phyloP scores from a whole-genome alignment of 73 alveolate genomes.

The Paramecium biaurelia region DNA sequence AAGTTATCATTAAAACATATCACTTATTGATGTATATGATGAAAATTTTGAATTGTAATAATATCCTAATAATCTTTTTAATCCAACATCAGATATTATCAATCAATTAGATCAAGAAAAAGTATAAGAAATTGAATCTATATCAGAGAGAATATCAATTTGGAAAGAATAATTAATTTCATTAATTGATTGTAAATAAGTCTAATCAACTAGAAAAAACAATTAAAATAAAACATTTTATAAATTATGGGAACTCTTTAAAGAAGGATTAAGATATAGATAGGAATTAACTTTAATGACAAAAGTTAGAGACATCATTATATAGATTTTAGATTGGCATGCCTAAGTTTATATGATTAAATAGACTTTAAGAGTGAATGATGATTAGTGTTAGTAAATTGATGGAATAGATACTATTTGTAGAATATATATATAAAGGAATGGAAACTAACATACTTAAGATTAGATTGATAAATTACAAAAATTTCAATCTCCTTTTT shows the following conservation, averaged over 20 bases:
- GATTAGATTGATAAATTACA: not conserved
- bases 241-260: constrained; percentile 28
- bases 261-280: constrained; percentile 29
- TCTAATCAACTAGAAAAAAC: not conserved
- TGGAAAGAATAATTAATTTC: not conserved
- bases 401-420: constrained; percentile 4
- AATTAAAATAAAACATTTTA: constrained; percentile 26
- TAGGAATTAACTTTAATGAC: not conserved
- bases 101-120: not conserved
- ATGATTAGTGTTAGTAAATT: not conserved
- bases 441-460: not conserved
- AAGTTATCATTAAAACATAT: not conserved
- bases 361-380: not conserved
- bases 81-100: not conserved
- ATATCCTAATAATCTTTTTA: not conserved
- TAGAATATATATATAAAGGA: not conserved
- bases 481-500: constrained; percentile 4
- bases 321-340: constrained; percentile 35
- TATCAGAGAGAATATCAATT: not conserved
- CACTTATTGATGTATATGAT: constrained; percentile 10
- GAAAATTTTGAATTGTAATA: not conserved
- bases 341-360: constrained; percentile 23
- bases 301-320: not conserved
- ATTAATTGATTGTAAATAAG: not conserved
- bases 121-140: not conserved